Percentiles rank a stretch among this genome's conserved stretches.
Evolutionary conservation across 495 filamentous ascomycete species (phyloP).

Genomic region (Penicillium dipodomyicola): DNA sequence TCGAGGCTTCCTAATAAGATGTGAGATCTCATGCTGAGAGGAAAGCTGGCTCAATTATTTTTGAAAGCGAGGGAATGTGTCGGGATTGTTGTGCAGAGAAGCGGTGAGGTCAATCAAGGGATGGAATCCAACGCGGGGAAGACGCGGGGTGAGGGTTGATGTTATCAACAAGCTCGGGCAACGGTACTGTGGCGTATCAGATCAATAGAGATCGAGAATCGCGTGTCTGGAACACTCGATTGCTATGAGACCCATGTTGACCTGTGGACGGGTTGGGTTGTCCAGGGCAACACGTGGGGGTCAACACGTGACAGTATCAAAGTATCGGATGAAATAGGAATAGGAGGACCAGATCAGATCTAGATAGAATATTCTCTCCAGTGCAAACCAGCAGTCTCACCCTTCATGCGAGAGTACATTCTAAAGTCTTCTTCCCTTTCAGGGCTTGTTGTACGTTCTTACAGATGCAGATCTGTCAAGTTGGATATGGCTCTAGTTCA

Average conservation of each 20-base stretch:
- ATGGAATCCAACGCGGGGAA: conserved; percentile 4
- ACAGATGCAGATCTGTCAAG: no score
- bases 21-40: conserved; percentile 3
- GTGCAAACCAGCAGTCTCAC: no score
- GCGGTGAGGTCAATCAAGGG: conserved; percentile 14
- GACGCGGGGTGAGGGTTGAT: background rate
- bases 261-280: conserved; percentile 26
- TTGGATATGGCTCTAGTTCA: no score
- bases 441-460: no score
- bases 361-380: no score
- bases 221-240: conserved; percentile 5
- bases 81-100: conserved; percentile 8
- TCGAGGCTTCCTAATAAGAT: background rate
- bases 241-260: background rate
- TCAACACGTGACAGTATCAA: background rate
- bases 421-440: no score
- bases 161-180: background rate
- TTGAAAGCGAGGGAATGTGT: background rate
- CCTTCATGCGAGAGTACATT: no score
- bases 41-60: background rate
- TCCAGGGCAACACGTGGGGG: conserved; percentile 21
- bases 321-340: no score
- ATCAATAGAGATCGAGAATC: background rate
- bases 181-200: background rate
- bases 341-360: no score